Evolutionary conservation across 1,284 basidiomycete genomes (phyloP), one percentile per base, ranked within the genome.

Genomic region (Porogramme epimiltina): DNA sequence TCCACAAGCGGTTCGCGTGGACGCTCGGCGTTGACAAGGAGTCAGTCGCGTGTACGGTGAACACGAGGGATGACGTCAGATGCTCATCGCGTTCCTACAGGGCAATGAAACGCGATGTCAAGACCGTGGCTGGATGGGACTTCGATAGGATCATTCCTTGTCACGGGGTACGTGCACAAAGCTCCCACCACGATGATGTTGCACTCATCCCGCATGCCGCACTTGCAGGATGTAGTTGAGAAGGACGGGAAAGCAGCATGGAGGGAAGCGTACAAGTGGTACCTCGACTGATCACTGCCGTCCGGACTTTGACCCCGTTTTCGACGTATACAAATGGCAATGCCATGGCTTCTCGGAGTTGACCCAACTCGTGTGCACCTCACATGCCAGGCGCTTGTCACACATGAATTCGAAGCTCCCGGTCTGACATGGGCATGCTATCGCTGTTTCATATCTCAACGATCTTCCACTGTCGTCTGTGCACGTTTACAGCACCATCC

Each of bases 111-210:
- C 77, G 81, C 24, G 84, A 92, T 62, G 86, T 81, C 2, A 81
- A 78, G 60, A 85, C 77, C 1, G 91, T 95, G 2, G 78, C 84
- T 1, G 78, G 71, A 2, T 95, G 93, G 93, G 87, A 95, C 62
- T 95, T 94, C 67, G 82, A 91, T 25, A 77, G 90, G 40, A 89
- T 98, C 64, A 93, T 98, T 52, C 92, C 93, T 42, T 96, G 94
- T 64, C 95, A 98, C 69, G 95, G 91, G n/a, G 87, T 89, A 65
- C 62, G 81, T 69, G 47, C 31, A 13, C n/a, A 33, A 42, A 28
- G 42, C 44, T 13, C 22, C 34, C 34, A n/a, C 9, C n/a, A 16
- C 34, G 13, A 10, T 10, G 8, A 9, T 6, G 16, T 4, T 37
- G 28, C 28, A 31, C 13, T 31, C 13, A 31, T 13, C 8, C 34